Evolutionary conservation across 2,329 filamentous ascomycete species (phyloP), one percentile per base, ranked within the genome.

Genomic region (Gyromitra esculenta): DNA sequence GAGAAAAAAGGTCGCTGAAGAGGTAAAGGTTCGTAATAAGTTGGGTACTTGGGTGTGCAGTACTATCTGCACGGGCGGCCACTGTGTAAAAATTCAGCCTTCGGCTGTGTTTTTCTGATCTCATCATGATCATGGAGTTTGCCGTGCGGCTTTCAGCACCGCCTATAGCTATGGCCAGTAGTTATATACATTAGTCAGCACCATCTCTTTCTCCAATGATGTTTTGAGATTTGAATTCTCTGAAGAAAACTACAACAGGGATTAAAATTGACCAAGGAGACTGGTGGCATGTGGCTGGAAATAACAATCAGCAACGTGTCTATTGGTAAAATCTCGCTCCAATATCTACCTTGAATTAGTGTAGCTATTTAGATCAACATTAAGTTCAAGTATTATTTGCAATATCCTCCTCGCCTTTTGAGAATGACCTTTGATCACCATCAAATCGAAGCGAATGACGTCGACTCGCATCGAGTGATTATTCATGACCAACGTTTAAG

Each of bases 71-170:
- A 62, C 43, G 64, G 25, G 57, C 60, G 64, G 72, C 37, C 56
- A 63, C 64, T 69, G 41, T 73, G 62, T 41, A 67, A 57, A 59
- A 35, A 35, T 62, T 67, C 71, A 74, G 71, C 71, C 71, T 65
- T 72, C 69, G 69, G 69, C 60, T 65, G 69, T 48, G 69, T 56
- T 64, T 72, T 65, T 56, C 56, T 70, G 37, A 43, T 50, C 52
- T 57, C 64, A 48, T 45, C 39, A 69, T 63, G 72, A 48, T 45
- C 39, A 69, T 63, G 72, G 65, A 69, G 64, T 48, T 75, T 75
- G 57, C 72, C 72, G 69, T 72, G 69, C 41, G 13, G 48, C 31
- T 21, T 31, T 18, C 45, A 50, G 41, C 35, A 15, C 56, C 31
- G 41, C 54, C 41, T 39, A 43, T 25, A 21, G 25, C 21, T 31